These are phyloP conservation scores for Amylocystis lapponica DNA, from an alignment of 768 basidiomycete species.

Conservation along the genomic window DNA sequence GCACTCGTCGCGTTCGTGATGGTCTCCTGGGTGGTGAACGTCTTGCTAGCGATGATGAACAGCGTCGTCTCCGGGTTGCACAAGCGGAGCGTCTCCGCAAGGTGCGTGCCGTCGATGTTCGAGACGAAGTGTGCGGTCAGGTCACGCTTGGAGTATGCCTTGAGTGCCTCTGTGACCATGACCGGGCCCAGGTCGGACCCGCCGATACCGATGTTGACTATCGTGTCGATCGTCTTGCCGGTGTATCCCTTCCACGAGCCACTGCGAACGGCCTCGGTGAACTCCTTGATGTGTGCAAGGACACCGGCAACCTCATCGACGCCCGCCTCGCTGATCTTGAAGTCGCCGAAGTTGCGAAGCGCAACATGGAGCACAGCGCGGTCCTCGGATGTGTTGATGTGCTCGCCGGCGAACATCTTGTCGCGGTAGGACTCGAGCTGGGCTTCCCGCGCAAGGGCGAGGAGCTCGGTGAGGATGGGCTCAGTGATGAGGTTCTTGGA, in stretches of 20 bases:
- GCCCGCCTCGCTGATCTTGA: conserved; percentile 75
- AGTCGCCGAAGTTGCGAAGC: conserved; percentile 74
- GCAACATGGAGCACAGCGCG: conserved; percentile 96
- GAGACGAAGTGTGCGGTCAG: conserved; percentile 86
- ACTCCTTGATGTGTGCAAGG: conserved; percentile 86
- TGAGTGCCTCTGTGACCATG: conserved; percentile 98
- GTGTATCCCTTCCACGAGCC: conserved; percentile 97
- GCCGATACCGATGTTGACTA: conserved; percentile 99
- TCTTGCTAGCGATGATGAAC: conserved; percentile 99
- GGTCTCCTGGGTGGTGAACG: conserved; percentile 99
- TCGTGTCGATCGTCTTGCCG: conserved; percentile 86
- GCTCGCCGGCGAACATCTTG: conserved; percentile 92
- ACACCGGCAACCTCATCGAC: conserved; percentile 79
- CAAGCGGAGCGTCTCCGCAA: conserved; percentile 77
- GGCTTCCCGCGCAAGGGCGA: conserved; percentile 82
- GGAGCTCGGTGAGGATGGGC: conserved; percentile 71
- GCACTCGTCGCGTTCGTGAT: conserved; percentile 98
- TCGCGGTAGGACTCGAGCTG: conserved; percentile 79
- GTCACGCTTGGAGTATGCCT: conserved; percentile 86
- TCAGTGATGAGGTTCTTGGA: conserved; percentile 94
- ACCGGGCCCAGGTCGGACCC: conserved; percentile 97
- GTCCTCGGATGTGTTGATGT: conserved; percentile 98
- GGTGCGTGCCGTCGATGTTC: conserved; percentile 97
- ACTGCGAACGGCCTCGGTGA: conserved; percentile 76
- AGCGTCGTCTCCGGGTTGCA: conserved; percentile 91